Conservation (phyloP, 495 filamentous ascomycete species). For the Aspergillus panamensis region DNA sequence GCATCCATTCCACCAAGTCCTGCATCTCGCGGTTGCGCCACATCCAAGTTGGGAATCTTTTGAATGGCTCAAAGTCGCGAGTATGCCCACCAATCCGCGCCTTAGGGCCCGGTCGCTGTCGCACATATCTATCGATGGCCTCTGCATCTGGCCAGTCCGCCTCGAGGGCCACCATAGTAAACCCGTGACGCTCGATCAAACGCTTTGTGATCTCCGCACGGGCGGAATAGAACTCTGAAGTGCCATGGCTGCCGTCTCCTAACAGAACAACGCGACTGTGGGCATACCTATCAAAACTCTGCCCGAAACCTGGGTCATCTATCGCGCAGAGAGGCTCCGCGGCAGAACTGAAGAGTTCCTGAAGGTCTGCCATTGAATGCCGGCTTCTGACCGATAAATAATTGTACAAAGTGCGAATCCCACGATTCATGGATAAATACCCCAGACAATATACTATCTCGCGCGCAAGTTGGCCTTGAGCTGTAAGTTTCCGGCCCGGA, state of each 20-base stretch:
- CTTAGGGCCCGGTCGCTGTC: constrained; percentile 40
- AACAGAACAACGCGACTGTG: constrained; percentile 49
- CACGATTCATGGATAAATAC: neutral
- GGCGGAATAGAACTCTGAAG: constrained; percentile 56
- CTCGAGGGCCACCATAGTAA: constrained; percentile 54
- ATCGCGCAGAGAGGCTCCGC: constrained; percentile 42
- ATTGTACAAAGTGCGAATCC: neutral
- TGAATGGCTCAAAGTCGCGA: constrained; percentile 39
- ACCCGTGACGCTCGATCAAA: constrained; percentile 51
- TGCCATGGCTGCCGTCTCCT: constrained; percentile 57
- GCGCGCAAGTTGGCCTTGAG: neutral
- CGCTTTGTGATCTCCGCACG: constrained; percentile 55
- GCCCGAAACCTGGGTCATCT: constrained; percentile 32
- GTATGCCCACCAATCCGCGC: constrained; percentile 30
- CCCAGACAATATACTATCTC: neutral
- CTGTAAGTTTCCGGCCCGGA: neutral
- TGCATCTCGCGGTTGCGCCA: constrained; percentile 58
- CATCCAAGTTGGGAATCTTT: constrained; percentile 60
- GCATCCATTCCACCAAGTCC: constrained; percentile 56
- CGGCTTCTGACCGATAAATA: neutral
- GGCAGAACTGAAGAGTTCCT: constrained; percentile 35
- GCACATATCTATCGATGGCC: constrained; percentile 54
- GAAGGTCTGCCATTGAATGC: constrained; percentile 30
- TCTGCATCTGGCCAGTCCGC: constrained; percentile 61
- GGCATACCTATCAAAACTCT: constrained; percentile 43